Conservation (phyloP, 108 stramenopile genomes). For the Fragilaria radians region DNA sequence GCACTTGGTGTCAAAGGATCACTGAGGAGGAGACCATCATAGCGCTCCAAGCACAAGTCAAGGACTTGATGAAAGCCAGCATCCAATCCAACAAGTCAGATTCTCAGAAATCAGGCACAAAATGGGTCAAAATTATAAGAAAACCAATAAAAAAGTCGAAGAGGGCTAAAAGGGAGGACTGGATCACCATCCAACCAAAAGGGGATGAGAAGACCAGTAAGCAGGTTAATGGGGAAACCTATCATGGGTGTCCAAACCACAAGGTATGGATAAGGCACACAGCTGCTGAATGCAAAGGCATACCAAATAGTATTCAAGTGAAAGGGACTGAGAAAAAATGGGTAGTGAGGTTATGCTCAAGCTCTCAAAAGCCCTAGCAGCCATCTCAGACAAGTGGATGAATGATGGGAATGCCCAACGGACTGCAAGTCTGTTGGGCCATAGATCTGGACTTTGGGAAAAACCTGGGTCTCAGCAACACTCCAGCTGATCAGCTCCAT, state of each 20-base stretch:
- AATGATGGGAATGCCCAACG: not conserved
- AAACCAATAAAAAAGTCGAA: not conserved
- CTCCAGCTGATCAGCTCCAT: no score
- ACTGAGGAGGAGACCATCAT: constrained; percentile 18
- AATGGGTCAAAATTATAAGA: constrained; percentile 4
- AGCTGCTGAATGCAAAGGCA: constrained; percentile 2
- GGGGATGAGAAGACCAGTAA: not conserved
- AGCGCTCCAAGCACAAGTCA: constrained; percentile 16
- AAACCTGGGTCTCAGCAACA: no score
- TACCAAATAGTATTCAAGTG: not conserved
- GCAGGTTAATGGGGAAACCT: not conserved
- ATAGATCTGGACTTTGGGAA: not conserved
- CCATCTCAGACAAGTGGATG: not conserved
- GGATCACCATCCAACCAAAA: not conserved
- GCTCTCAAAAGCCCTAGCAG: not conserved
- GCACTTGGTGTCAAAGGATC: constrained; percentile 3
- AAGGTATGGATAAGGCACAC: not conserved
- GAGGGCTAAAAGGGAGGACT: constrained; percentile 3
- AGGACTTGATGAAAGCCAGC: constrained; percentile 7
- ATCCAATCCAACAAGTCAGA: constrained; percentile 4
- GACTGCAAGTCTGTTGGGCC: not conserved
- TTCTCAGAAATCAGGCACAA: no score
- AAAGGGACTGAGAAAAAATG: not conserved
- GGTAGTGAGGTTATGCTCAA: no score
- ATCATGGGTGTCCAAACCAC: not conserved